Evolutionary conservation across 2,329 filamentous ascomycete species (phyloP), one percentile per base, ranked within the genome.

Genomic region (Cryphonectria nitschkei): DNA sequence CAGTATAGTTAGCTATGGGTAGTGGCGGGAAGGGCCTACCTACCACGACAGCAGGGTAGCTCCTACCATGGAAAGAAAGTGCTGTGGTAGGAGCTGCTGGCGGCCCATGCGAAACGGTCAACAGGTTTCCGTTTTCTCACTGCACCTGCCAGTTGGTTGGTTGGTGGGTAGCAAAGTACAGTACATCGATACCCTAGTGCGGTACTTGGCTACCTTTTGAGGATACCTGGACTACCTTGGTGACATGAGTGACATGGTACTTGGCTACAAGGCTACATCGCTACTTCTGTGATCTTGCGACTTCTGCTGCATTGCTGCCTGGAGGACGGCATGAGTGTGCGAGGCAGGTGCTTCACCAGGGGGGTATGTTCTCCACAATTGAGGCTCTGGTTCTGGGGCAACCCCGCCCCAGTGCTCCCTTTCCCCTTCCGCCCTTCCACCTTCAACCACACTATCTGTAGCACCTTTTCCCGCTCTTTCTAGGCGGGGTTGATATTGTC

Each of bases 381-480:
- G 54, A 58, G 54, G 54, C 54, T 58, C 54, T 58, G 54, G 54
- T 26, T 58, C 54, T 58, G 54, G 54, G 54, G 54, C 14, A 32
- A 29, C 29, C 52, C 52, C 52, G 26, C 54, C 54, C 54, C 29
- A 58, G 26, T 32, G 54, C 26, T 58, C 54, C 54, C 37, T 62
- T 62, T 22, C 2, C 19, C 37, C n/a, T 64, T 46, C 13, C 37
- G 16, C 37, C 61, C 41, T 39, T 32, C 37, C 22, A n/a, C 52
- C 52, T 13, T 29, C 13, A 4, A 43, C 61, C 61, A 39, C 61
- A 16, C 39, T 64, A 14, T 50, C 46, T 19, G 22, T 50, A n/a
- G 46, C 46, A 50, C 4, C 41, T n/a, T 41, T 62, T 32, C n/a
- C 67, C 67, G 67, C 67, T 26, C 67, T 68, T 68, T 68, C 67